These are phyloP conservation scores for Yamadazyma paraphyllophila DNA, from an alignment of 805 yeast genomes.

Conservation along the genomic window DNA sequence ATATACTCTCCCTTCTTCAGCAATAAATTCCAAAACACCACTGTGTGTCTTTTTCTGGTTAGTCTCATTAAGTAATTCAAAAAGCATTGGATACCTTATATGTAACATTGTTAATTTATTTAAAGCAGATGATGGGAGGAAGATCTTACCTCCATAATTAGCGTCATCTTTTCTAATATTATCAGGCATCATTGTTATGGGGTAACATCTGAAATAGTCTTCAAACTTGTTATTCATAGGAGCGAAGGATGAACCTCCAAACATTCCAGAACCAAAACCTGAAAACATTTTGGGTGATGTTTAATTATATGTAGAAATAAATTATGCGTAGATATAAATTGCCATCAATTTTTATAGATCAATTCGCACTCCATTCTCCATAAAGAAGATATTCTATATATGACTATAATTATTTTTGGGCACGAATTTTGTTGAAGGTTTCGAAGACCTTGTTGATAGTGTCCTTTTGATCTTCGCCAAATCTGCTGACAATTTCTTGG, in stretches of 20 bases:
- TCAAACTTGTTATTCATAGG: conserved; percentile 53
- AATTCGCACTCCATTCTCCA: neutral
- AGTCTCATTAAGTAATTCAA: conserved; percentile 71
- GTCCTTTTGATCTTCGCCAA: conserved; percentile 35
- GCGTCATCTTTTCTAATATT: conserved; percentile 67
- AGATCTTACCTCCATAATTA: conserved; percentile 93
- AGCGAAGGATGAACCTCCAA: conserved; percentile 31
- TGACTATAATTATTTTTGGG: neutral
- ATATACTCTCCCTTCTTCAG: conserved; percentile 95
- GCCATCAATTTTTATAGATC: conserved; percentile 3
- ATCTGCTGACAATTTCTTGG: conserved; percentile 43
- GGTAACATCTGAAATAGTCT: conserved; percentile 89
- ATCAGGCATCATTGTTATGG: conserved; percentile 87
- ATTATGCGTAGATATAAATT: neutral
- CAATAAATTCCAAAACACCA: conserved; percentile 94
- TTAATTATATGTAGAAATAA: neutral
- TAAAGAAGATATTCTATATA: neutral
- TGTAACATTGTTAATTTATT: conserved; percentile 86
- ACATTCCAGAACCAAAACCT: conserved; percentile 39
- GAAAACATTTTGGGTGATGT: conserved; percentile 31
- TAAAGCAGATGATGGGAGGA: conserved; percentile 89
- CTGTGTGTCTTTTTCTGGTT: conserved; percentile 66
- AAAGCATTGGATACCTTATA: conserved; percentile 94
- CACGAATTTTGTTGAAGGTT: conserved; percentile 8
- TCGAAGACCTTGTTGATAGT: conserved; percentile 14